Conservation (phyloP, 805 yeast genomes). For the Pichia nakasei region DNA sequence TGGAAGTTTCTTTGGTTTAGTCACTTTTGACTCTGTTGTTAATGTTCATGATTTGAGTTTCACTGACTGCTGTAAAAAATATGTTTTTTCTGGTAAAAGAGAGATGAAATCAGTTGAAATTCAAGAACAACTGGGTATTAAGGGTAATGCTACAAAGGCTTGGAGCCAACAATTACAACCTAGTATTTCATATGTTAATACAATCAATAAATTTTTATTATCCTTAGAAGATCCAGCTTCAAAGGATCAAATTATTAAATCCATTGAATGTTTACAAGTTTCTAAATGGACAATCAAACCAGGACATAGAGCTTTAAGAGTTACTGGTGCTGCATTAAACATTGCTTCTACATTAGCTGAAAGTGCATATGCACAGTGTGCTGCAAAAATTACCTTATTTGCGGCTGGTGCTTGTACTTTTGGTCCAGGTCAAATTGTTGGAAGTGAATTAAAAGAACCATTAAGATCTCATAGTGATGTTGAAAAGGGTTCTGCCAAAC, state of each 20-base stretch:
- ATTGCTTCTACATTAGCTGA: conserved; percentile 79
- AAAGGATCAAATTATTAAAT: conserved; percentile 73
- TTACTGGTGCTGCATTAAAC: conserved; percentile 87
- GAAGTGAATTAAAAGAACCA: conserved; percentile 87
- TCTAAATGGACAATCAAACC: conserved; percentile 74
- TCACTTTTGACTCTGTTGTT: conserved; percentile 85
- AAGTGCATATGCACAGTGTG: conserved; percentile 72
- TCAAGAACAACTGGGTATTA: conserved; percentile 29
- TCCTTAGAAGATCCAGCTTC: conserved; percentile 36
- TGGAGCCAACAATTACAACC: conserved; percentile 35
- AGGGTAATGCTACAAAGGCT: conserved; percentile 28
- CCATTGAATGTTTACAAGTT: conserved; percentile 62
- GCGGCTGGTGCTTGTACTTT: conserved; percentile 94
- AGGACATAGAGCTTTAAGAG: conserved; percentile 78
- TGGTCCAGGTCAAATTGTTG: conserved; percentile 91
- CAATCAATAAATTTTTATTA: conserved; percentile 30
- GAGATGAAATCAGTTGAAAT: conserved; percentile 46
- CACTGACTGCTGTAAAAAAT: conserved; percentile 60
- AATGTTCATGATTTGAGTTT: conserved; percentile 74
- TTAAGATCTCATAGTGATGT: conserved; percentile 96
- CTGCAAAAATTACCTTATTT: conserved; percentile 83
- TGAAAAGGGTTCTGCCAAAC: conserved; percentile 83
- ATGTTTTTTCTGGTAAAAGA: conserved; percentile 82
- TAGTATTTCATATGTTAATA: conserved; percentile 11
- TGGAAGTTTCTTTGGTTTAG: conserved; percentile 77